These are phyloP conservation scores for Thielaviopsis punctulata DNA, from an alignment of 2,329 filamentous ascomycete genomes.

Conservation along the genomic window DNA sequence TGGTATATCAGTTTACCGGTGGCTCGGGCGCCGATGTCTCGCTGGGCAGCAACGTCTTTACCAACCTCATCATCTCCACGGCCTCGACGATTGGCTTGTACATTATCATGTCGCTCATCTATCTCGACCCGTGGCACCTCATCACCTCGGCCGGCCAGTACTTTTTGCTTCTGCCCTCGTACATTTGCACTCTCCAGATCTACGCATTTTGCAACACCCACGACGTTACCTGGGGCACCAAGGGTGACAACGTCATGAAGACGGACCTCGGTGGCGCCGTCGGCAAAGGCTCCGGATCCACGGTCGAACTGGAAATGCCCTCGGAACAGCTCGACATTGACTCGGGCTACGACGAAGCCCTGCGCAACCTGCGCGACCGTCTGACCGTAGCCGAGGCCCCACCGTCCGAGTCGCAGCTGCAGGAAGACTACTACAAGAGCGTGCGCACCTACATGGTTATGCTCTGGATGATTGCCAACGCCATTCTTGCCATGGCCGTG, in stretches of 20 bases:
- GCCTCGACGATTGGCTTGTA: constrained; percentile 82
- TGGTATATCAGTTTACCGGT: constrained; percentile 58
- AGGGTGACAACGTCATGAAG: constrained; percentile 89
- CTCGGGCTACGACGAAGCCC: constrained; percentile 87
- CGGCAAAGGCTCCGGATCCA: constrained; percentile 47
- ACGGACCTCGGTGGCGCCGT: constrained; percentile 82
- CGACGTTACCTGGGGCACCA: constrained; percentile 97
- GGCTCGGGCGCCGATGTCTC: constrained; percentile 29
- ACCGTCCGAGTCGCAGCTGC: constrained; percentile 60
- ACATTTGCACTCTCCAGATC: constrained; percentile 94
- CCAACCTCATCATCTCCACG: constrained; percentile 83
- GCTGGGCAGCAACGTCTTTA: constrained; percentile 79
- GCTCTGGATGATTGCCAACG: constrained; percentile 84
- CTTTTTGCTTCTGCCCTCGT: constrained; percentile 77
- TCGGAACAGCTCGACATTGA: constrained; percentile 96
- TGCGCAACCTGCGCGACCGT: constrained; percentile 86
- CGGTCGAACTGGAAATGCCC: constrained; percentile 93
- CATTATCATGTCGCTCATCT: constrained; percentile 90
- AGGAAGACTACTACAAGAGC: constrained; percentile 96
- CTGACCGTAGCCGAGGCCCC: constrained; percentile 55
- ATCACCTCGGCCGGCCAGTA: constrained; percentile 84
- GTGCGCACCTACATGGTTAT: constrained; percentile 98
- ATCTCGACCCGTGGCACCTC: constrained; percentile 98
- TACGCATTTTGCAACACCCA: constrained; percentile 99
- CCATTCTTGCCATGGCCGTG: constrained; percentile 82